phyloP scores from a whole-genome alignment of 305 asterid genomes.

The Withania somnifera region DNA sequence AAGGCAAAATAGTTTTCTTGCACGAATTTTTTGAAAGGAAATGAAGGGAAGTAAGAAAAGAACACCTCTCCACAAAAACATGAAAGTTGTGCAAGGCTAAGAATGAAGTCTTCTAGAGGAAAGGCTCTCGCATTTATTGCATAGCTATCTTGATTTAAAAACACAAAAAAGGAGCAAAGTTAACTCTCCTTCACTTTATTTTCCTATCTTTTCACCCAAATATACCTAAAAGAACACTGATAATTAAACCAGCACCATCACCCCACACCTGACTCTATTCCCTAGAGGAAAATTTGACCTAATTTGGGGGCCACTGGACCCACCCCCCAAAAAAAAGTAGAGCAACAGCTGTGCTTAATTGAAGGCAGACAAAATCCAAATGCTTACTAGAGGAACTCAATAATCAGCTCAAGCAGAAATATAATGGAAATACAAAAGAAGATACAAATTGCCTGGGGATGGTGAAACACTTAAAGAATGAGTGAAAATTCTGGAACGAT shows the following conservation, averaged over 20 bases:
- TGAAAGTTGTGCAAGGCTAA: neutral
- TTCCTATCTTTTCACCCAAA: neutral
- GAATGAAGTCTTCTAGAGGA: neutral
- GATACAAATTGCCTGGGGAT: conserved; percentile 37
- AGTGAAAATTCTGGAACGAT: conserved; percentile 46
- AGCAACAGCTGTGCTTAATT: neutral
- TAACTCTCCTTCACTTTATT: neutral
- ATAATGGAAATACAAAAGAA: conserved; percentile 13
- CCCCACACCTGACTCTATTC: neutral
- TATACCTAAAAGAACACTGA: neutral
- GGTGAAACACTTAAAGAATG: conserved; percentile 38
- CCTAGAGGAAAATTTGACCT: neutral
- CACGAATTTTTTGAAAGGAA: neutral
- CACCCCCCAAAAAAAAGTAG: neutral
- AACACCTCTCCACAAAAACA: neutral
- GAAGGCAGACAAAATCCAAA: neutral
- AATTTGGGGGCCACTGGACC: neutral
- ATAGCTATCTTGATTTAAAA: neutral
- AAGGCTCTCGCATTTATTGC: neutral
- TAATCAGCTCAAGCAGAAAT: neutral
- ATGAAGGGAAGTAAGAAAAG: neutral
- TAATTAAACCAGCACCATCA: neutral
- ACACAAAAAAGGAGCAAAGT: neutral
- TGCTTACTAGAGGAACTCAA: neutral
- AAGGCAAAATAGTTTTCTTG: neutral